Conservation (phyloP, 208 protist genomes). For the Porcisia deanei region DNA sequence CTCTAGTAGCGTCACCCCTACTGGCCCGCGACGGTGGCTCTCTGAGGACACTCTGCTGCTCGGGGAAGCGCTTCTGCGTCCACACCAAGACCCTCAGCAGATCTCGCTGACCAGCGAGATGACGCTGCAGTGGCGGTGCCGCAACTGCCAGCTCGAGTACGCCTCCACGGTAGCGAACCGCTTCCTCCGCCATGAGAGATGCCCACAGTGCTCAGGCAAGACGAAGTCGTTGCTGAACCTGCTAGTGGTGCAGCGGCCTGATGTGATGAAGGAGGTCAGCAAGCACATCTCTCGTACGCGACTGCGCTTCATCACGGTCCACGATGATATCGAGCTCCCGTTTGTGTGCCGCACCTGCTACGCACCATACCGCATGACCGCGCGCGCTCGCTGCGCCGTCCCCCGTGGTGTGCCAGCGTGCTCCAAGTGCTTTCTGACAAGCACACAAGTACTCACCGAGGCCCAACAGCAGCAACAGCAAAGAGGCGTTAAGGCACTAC, state of each 20-base stretch:
- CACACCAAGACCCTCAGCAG: conserved; percentile 49
- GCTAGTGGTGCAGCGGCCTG: conserved; percentile 68
- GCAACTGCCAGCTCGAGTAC: conserved; percentile 60
- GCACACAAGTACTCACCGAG: conserved; percentile 23
- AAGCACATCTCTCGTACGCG: conserved; percentile 41
- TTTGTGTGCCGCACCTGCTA: conserved; percentile 82
- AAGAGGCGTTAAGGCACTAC: neutral
- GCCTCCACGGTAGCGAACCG: conserved; percentile 53
- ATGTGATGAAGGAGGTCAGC: conserved; percentile 71
- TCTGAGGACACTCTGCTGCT: conserved; percentile 54
- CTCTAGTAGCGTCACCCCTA: neutral
- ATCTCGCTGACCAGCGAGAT: conserved; percentile 53
- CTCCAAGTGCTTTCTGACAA: conserved; percentile 64
- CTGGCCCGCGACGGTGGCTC: conserved; percentile 30
- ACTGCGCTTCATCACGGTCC: conserved; percentile 55
- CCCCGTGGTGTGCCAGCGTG: conserved; percentile 52
- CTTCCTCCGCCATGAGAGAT: conserved; percentile 56
- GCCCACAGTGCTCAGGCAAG: conserved; percentile 69
- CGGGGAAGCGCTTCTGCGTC: conserved; percentile 50
- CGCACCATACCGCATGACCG: conserved; percentile 67
- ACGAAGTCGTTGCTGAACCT: conserved; percentile 51
- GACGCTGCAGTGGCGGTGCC: conserved; percentile 64
- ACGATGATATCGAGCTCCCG: conserved; percentile 54
- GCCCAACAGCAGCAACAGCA: conserved; percentile 15
- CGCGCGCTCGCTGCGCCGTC: conserved; percentile 59